A percentile compares a stretch with the other conserved stretches of the same genome.
Conservation (phyloP, 768 basidiomycete genomes). For the Boletus vinaceobasis region DNA sequence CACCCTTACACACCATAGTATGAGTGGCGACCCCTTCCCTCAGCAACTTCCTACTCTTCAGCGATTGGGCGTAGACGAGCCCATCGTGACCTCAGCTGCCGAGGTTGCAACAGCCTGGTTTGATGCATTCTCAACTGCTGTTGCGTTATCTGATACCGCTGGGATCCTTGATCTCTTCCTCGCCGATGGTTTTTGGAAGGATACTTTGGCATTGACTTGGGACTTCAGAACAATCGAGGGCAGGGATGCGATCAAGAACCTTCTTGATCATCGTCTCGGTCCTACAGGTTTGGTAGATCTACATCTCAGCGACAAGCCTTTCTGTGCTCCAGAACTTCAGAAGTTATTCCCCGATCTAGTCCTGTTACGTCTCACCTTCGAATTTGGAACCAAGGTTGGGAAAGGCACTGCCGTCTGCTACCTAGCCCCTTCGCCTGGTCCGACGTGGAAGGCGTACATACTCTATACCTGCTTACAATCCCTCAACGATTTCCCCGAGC, state of each 20-base stretch:
- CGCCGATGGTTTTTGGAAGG: slow-evolving; percentile 45
- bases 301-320: slow-evolving; percentile 17
- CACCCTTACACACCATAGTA: neutral
- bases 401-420: slow-evolving; percentile 51
- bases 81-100: slow-evolving; percentile 14
- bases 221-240: slow-evolving; percentile 51
- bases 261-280: slow-evolving; percentile 39
- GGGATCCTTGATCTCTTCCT: slow-evolving; percentile 28
- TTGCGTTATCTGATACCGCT: slow-evolving; percentile 14
- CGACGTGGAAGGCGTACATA: slow-evolving; percentile 57
- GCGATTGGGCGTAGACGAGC: slow-evolving; percentile 23
- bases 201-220: slow-evolving; percentile 52
- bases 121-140: slow-evolving; percentile 19
- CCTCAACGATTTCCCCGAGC: slow-evolving; percentile 54
- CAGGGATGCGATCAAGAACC: slow-evolving; percentile 33
- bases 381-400: slow-evolving; percentile 50
- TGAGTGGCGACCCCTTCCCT: slow-evolving; percentile 20
- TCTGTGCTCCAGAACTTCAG: slow-evolving; percentile 33
- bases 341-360: slow-evolving; percentile 50
- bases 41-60: slow-evolving; percentile 31
- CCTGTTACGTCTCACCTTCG: slow-evolving; percentile 55
- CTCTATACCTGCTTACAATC: slow-evolving; percentile 60
- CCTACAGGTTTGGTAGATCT: slow-evolving; percentile 19
- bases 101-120: slow-evolving; percentile 28
- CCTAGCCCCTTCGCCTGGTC: slow-evolving; percentile 43